Percentiles rank a stretch among this genome's conserved stretches.
phyloP scores from a whole-genome alignment of 495 filamentous ascomycete genomes.

The Staphylotrichum longicolle region DNA sequence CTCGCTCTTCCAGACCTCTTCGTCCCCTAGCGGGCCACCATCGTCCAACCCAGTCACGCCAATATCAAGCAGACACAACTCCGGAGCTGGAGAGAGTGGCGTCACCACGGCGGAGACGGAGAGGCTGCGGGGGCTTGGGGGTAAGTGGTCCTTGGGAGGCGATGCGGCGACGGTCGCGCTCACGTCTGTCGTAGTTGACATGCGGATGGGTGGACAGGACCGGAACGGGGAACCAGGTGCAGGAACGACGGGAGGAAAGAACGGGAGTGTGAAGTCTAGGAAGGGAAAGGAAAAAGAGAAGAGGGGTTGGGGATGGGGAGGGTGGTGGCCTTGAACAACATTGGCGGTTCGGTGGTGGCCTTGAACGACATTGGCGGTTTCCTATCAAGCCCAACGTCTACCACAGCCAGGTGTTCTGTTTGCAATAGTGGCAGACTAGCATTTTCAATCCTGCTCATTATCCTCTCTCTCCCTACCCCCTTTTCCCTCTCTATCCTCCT shows the following conservation, averaged over 20 bases:
- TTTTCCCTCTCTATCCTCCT: not conserved
- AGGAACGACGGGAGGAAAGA: too few species aligned
- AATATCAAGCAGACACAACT: not conserved
- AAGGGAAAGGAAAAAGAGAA: slow-evolving; percentile 20
- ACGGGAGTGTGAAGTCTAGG: slow-evolving; percentile 9
- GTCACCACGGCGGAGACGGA: not conserved
- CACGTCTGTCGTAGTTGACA: slow-evolving; percentile 2
- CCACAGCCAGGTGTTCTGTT: too few species aligned
- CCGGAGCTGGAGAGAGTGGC: not conserved
- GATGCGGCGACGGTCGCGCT: slow-evolving; percentile 3
- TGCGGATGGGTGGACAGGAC: not conserved
- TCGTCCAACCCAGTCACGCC: not conserved
- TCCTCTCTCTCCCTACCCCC: too few species aligned
- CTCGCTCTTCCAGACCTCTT: not conserved
- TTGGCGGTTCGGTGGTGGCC: not conserved
- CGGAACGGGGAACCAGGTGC: not conserved
- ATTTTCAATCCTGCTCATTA: too few species aligned
- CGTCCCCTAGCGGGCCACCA: not conserved
- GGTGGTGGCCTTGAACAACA: slow-evolving; percentile 24
- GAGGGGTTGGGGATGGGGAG: slow-evolving; percentile 22
- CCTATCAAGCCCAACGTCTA: too few species aligned
- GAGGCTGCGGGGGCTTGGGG: not conserved
- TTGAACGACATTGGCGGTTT: too few species aligned
- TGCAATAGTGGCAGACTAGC: too few species aligned
- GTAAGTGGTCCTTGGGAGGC: not conserved